phyloP scores from a whole-genome alignment of 2,329 filamentous ascomycete species.

The Dactylellina leptospora region DNA sequence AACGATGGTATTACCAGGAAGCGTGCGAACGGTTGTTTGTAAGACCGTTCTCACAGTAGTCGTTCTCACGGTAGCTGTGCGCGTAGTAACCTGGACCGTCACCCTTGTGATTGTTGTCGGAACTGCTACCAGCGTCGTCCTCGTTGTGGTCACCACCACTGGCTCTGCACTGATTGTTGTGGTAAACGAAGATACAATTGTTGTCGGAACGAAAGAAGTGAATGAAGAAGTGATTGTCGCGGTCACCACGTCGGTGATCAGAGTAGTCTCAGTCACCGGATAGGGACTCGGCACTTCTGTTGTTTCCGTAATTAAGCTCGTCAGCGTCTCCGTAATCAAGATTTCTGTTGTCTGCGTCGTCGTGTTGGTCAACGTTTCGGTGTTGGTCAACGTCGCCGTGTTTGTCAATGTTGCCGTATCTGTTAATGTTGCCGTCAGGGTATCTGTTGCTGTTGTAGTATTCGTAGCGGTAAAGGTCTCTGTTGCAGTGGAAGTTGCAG shows the following conservation, averaged over 20 bases:
- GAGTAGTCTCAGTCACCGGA: conserved; percentile 37
- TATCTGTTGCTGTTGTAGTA: conserved; percentile 16
- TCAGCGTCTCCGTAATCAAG: conserved; percentile 31
- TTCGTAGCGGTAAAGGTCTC: conserved; percentile 4
- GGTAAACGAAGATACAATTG: conserved; percentile 45
- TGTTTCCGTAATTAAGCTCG: conserved; percentile 38
- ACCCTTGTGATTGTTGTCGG: conserved; percentile 19
- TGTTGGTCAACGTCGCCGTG: not conserved
- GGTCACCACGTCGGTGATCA: conserved; percentile 36
- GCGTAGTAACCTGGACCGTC: conserved; percentile 14
- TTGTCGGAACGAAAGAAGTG: conserved; percentile 38
- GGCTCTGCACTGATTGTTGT: conserved; percentile 27
- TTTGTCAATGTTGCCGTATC: conserved; percentile 17
- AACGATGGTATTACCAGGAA: conserved; percentile 25
- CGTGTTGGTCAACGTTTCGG: conserved; percentile 9
- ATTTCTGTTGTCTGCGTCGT: conserved; percentile 13
- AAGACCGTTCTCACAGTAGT: conserved; percentile 34
- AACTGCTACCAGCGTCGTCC: conserved; percentile 27
- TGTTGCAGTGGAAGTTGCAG: conserved; percentile 4
- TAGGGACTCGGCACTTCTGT: conserved; percentile 40
- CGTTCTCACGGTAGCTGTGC: conserved; percentile 9
- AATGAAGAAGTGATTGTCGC: conserved; percentile 29
- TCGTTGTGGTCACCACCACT: conserved; percentile 26
- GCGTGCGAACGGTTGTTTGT: conserved; percentile 25
- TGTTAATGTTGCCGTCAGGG: conserved; percentile 11